Percentiles rank a stretch among this genome's conserved stretches.
Conservation (phyloP, 805 yeast species). For the Zygoascus biomembranicola region DNA sequence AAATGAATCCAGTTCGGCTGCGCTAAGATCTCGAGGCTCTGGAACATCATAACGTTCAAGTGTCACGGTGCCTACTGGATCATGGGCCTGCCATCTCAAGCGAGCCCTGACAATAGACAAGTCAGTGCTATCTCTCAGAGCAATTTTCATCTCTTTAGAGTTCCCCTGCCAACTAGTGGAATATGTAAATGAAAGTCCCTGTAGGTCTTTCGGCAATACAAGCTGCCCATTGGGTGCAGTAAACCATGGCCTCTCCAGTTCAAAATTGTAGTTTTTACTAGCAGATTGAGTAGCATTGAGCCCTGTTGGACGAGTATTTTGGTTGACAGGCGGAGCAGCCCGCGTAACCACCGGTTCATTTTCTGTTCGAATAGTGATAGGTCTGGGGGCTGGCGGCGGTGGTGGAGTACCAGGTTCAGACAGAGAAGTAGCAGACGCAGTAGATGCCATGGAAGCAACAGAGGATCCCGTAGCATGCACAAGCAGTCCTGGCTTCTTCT, state of each 20-base stretch:
- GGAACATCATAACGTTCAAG: slow-evolving; percentile 30
- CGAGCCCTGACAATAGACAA: slow-evolving; percentile 24
- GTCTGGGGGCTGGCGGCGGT: neutral
- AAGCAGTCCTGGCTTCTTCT: slow-evolving; percentile 16
- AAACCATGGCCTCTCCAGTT: slow-evolving; percentile 20
- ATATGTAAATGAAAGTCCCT: slow-evolving; percentile 19
- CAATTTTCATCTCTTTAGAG: slow-evolving; percentile 15
- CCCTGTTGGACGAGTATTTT: slow-evolving; percentile 8
- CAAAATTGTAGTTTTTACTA: slow-evolving; percentile 10
- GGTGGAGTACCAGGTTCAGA: slow-evolving; percentile 8
- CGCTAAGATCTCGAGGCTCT: slow-evolving; percentile 33
- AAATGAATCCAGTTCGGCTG: slow-evolving; percentile 20
- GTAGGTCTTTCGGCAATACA: slow-evolving; percentile 22
- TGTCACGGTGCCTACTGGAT: slow-evolving; percentile 30
- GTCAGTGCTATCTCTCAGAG: slow-evolving; percentile 26
- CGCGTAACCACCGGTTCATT: neutral
- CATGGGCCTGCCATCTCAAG: slow-evolving; percentile 25
- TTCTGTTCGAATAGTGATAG: neutral
- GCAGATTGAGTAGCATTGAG: neutral
- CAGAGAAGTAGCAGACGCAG: neutral
- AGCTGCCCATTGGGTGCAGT: slow-evolving; percentile 13
- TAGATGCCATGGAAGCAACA: neutral
- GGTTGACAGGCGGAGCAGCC: slow-evolving; percentile 11
- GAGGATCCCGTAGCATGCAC: neutral
- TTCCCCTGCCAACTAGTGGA: slow-evolving; percentile 15